phyloP scores from a whole-genome alignment of 2,329 filamentous ascomycete species.

The Ophiostoma sp. region DNA sequence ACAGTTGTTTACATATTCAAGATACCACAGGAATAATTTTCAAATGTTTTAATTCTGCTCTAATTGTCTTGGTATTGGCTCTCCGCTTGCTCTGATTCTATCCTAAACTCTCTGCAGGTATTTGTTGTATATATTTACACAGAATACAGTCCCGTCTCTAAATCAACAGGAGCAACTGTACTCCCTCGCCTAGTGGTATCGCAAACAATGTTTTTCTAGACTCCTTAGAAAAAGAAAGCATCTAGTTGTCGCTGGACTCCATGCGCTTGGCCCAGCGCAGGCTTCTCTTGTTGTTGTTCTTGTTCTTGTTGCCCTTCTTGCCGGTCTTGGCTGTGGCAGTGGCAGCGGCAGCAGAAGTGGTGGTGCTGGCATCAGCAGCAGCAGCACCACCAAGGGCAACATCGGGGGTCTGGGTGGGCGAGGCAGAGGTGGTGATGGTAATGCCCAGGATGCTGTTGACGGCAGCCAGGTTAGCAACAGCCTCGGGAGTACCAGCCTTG shows the following conservation, averaged over 20 bases:
- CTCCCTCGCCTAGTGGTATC: neutral
- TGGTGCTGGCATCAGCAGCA: neutral
- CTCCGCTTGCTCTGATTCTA: constrained; percentile 2
- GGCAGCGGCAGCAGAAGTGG: neutral
- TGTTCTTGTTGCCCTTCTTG: constrained; percentile 12
- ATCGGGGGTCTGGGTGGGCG: constrained; percentile 15
- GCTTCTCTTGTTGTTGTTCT: neutral
- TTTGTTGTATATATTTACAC: constrained; percentile 10
- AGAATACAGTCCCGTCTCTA: neutral
- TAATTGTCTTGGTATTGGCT: constrained; percentile 14
- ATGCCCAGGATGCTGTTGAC: constrained; percentile 15
- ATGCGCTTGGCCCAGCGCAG: constrained; percentile 15
- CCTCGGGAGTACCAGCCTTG: constrained; percentile 5
- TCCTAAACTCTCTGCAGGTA: constrained; percentile 11
- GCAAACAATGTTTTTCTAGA: neutral
- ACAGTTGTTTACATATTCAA: neutral
- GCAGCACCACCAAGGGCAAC: constrained; percentile 5
- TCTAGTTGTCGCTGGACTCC: constrained; percentile 11
- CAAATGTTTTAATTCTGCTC: constrained; percentile 2
- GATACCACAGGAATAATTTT: neutral
- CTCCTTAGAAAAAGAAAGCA: neutral
- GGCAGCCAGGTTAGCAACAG: constrained; percentile 7
- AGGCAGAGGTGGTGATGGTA: constrained; percentile 17
- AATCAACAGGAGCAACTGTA: neutral
- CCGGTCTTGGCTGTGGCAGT: neutral